These are phyloP conservation scores for Paecilomyces sp. DNA, from an alignment of 2,329 filamentous ascomycete genomes.

Conservation along the genomic window DNA sequence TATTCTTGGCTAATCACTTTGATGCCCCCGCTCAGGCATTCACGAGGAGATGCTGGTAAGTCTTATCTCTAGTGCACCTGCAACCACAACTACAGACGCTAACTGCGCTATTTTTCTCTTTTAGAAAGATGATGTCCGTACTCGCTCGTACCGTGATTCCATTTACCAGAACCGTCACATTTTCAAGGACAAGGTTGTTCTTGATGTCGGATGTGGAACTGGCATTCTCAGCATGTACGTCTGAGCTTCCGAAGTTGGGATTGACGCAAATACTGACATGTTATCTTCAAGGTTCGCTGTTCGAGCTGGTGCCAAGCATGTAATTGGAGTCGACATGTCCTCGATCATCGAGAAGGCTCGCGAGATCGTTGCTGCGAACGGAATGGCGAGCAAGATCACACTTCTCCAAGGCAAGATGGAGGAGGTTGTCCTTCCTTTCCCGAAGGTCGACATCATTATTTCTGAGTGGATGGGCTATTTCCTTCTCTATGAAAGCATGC, in stretches of 20 bases:
- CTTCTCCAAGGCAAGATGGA: constrained; percentile 99
- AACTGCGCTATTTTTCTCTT: constrained; percentile 10
- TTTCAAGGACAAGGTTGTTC: constrained; percentile 76
- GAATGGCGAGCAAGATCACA: constrained; percentile 92
- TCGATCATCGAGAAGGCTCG: constrained; percentile 98
- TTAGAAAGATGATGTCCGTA: constrained; percentile 97
- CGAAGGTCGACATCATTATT: constrained; percentile 98
- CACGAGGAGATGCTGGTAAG: constrained; percentile 97
- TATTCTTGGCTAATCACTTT: constrained; percentile 19
- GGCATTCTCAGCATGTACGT: constrained; percentile 93
- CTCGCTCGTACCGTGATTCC: constrained; percentile 94
- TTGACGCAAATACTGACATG: constrained; percentile 9
- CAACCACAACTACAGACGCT: constrained; percentile 5
- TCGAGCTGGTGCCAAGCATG: constrained; percentile 93
- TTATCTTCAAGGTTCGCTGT: constrained; percentile 72
- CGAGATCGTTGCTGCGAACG: constrained; percentile 89
- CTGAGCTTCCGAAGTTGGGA: neutral
- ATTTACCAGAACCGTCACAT: constrained; percentile 86
- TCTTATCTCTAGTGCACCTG: constrained; percentile 20
- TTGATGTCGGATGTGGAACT: constrained; percentile 91
- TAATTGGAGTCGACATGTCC: constrained; percentile 98
- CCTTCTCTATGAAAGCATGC: constrained; percentile 96
- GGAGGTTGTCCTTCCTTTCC: constrained; percentile 86
- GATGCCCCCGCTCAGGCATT: constrained; percentile 58
- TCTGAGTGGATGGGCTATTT: constrained; percentile 99